Conservation (phyloP, 768 basidiomycete genomes). For the Podaxis mareebaensis region DNA sequence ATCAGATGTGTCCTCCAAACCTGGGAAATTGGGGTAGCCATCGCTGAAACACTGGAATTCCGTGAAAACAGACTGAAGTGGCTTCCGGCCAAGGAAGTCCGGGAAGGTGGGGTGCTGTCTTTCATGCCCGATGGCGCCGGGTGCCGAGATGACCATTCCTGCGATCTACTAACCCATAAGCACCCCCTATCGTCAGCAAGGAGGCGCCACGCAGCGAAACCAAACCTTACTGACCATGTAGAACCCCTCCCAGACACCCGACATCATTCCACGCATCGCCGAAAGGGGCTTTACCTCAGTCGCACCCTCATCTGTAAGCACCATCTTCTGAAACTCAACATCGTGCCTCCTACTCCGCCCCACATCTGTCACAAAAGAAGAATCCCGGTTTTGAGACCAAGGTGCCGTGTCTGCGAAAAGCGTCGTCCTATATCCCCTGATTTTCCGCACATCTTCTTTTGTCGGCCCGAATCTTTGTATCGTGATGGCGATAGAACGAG, state of each 20-base stretch:
- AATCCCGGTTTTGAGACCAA: slow-evolving; percentile 28
- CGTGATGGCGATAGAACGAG: slow-evolving; percentile 44
- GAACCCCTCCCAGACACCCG: slow-evolving; percentile 62
- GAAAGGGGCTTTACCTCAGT: background rate
- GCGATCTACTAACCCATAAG: slow-evolving; percentile 7
- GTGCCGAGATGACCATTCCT: background rate
- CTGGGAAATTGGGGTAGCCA: slow-evolving; percentile 13
- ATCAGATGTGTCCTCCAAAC: background rate
- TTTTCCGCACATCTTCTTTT: slow-evolving; percentile 47
- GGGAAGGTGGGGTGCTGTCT: background rate
- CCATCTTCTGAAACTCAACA: slow-evolving; percentile 21
- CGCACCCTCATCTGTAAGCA: slow-evolving; percentile 9
- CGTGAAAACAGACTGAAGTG: slow-evolving; percentile 25
- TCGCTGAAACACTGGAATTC: slow-evolving; percentile 23
- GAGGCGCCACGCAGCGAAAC: background rate
- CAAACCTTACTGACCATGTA: slow-evolving; percentile 47
- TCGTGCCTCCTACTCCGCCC: slow-evolving; percentile 21
- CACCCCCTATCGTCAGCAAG: background rate
- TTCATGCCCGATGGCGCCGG: slow-evolving; percentile 9
- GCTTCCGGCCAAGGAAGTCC: slow-evolving; percentile 20
- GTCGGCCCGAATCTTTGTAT: slow-evolving; percentile 52
- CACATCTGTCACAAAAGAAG: slow-evolving; percentile 8
- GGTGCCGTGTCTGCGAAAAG: slow-evolving; percentile 47
- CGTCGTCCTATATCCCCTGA: slow-evolving; percentile 44
- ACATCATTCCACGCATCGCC: slow-evolving; percentile 44